Evolutionary conservation across 2,329 filamentous ascomycete species (phyloP).

Genomic region (Colletotrichum filicis): DNA sequence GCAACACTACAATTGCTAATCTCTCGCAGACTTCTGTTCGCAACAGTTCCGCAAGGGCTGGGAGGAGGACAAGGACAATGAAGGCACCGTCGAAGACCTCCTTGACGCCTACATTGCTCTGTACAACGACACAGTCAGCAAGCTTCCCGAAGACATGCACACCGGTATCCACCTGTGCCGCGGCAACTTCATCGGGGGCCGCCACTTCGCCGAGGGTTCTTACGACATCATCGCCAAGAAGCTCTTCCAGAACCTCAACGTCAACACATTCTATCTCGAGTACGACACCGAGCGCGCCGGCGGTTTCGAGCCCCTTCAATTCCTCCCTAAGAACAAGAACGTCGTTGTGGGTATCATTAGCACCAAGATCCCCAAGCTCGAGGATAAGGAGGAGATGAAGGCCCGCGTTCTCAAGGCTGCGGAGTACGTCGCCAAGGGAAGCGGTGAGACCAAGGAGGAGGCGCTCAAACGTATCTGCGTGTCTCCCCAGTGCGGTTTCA

Average conservation of each 20-base stretch:
- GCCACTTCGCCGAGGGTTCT: constrained; percentile 74
- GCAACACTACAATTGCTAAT: not conserved
- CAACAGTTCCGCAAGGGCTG: constrained; percentile 77
- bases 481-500: constrained; percentile 80
- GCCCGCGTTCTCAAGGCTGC: constrained; percentile 69
- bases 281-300: constrained; percentile 74
- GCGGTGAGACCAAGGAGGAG: constrained; percentile 71
- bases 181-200: constrained; percentile 73
- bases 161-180: constrained; percentile 81
- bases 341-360: constrained; percentile 74
- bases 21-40: constrained; percentile 74
- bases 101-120: constrained; percentile 81
- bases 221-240: constrained; percentile 76
- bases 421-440: constrained; percentile 76
- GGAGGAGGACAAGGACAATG: constrained; percentile 74
- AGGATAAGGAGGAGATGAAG: constrained; percentile 74
- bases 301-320: constrained; percentile 72
- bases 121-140: constrained; percentile 77
- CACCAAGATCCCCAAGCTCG: constrained; percentile 70
- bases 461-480: constrained; percentile 75
- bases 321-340: constrained; percentile 69
- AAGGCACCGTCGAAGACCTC: constrained; percentile 72
- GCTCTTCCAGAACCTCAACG: constrained; percentile 71
- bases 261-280: constrained; percentile 76
- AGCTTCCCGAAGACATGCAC: constrained; percentile 76